Percentiles rank a stretch among this genome's conserved stretches.
Evolutionary conservation across 1,284 basidiomycete species (phyloP).

Genomic region (Irpex sp.): DNA sequence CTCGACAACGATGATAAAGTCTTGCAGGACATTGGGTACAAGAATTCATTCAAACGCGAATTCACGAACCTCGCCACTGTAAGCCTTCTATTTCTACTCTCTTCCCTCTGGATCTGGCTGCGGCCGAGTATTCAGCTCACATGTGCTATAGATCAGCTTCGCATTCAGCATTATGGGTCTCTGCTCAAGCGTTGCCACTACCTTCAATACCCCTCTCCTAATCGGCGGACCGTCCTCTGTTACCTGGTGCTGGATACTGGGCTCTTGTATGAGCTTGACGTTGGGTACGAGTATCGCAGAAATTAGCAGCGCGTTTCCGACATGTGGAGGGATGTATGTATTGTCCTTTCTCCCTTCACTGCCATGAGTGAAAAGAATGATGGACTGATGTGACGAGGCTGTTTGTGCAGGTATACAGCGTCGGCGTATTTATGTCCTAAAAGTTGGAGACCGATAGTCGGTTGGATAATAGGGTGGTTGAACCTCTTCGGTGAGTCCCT

Average conservation of each 20-base stretch:
- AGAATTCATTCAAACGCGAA: slow-evolving; percentile 76
- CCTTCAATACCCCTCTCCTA: slow-evolving; percentile 74
- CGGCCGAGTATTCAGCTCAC: neutral
- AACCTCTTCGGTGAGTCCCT: slow-evolving; percentile 68
- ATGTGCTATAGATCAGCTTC: slow-evolving; percentile 55
- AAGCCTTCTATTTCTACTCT: neutral
- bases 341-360: neutral
- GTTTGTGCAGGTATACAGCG: slow-evolving; percentile 54
- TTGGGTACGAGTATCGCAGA: slow-evolving; percentile 73
- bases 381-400: neutral
- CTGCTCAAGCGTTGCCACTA: slow-evolving; percentile 76
- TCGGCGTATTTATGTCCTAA: slow-evolving; percentile 71
- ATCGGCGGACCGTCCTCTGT: slow-evolving; percentile 78
- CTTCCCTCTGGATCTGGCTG: neutral
- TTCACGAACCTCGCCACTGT: slow-evolving; percentile 78
- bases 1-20: slow-evolving; percentile 54
- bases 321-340: slow-evolving; percentile 73
- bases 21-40: slow-evolving; percentile 65
- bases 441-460: slow-evolving; percentile 58
- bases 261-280: slow-evolving; percentile 72
- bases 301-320: slow-evolving; percentile 76
- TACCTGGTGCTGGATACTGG: slow-evolving; percentile 80
- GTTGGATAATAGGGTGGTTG: slow-evolving; percentile 81
- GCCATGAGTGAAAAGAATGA: neutral
- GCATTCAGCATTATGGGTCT: slow-evolving; percentile 80